Evolutionary conservation across 495 filamentous ascomycete species (phyloP).

Genomic region (Aspergillus carlsbadensis): DNA sequence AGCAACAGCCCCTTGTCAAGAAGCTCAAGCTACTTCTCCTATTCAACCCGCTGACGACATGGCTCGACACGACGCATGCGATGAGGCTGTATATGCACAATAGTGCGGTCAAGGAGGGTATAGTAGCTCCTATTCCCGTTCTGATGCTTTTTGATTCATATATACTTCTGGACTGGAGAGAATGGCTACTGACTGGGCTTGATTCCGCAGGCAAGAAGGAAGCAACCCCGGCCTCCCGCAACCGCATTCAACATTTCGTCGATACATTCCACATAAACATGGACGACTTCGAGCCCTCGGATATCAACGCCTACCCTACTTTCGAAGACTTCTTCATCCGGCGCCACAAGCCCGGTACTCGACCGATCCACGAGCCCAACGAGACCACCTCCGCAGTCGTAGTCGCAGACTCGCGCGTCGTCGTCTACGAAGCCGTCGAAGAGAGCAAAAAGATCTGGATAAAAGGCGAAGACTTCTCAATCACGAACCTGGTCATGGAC

Average conservation of each 20-base stretch:
- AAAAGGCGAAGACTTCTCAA: slow-evolving; percentile 41
- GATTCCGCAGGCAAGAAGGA: slow-evolving; percentile 13
- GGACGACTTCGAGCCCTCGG: slow-evolving; percentile 32
- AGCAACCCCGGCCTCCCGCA: slow-evolving; percentile 14
- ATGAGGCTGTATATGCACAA: slow-evolving; percentile 36
- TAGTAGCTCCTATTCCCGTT: too few relatives aligned
- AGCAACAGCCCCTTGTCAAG: slow-evolving; percentile 39
- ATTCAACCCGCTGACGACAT: slow-evolving; percentile 41
- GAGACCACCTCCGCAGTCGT: slow-evolving; percentile 31
- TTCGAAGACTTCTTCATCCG: slow-evolving; percentile 51
- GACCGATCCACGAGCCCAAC: slow-evolving; percentile 35
- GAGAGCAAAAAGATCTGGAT: slow-evolving; percentile 45
- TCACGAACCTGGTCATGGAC: slow-evolving; percentile 38
- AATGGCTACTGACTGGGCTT: too few relatives aligned
- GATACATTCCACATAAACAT: slow-evolving; percentile 40
- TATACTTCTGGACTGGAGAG: too few relatives aligned
- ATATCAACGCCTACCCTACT: slow-evolving; percentile 28
- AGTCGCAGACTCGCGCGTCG: slow-evolving; percentile 42
- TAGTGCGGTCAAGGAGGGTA: slow-evolving; percentile 17
- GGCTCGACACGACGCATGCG: slow-evolving; percentile 35
- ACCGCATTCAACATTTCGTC: slow-evolving; percentile 34
- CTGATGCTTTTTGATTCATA: too few relatives aligned
- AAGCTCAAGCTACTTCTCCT: slow-evolving; percentile 42
- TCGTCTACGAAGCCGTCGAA: slow-evolving; percentile 34
- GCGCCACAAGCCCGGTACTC: slow-evolving; percentile 30